These are phyloP conservation scores for Xylaria sp. DNA, from an alignment of 2,329 filamentous ascomycete species.

Conservation along the genomic window DNA sequence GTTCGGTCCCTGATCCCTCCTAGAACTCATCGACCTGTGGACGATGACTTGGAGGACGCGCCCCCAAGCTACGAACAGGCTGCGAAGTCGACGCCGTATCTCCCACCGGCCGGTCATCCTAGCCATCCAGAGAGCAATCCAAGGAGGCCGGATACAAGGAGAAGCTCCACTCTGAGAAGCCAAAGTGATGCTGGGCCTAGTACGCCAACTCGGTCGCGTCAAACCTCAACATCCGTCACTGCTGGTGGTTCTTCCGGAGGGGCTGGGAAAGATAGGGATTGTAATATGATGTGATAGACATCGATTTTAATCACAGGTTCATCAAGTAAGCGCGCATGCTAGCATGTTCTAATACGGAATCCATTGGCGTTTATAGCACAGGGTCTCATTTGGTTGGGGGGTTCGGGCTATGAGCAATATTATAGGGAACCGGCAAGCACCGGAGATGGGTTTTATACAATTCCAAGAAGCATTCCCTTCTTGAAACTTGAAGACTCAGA, in stretches of 20 bases:
- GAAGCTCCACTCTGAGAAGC: slow-evolving; percentile 32
- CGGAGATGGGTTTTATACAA: slow-evolving; percentile 7
- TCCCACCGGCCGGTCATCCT: slow-evolving; percentile 63
- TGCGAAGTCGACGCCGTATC: slow-evolving; percentile 61
- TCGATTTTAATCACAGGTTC: not conserved
- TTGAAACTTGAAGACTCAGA: not conserved
- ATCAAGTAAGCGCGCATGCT: slow-evolving; percentile 21
- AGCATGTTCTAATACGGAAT: slow-evolving; percentile 14
- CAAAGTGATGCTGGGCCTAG: slow-evolving; percentile 40
- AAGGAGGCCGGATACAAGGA: slow-evolving; percentile 37
- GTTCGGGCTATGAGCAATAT: slow-evolving; percentile 1
- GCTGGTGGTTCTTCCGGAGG: slow-evolving; percentile 30
- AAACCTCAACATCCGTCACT: slow-evolving; percentile 33
- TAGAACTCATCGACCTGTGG: slow-evolving; percentile 52
- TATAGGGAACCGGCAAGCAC: not conserved
- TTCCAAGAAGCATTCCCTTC: slow-evolving; percentile 10
- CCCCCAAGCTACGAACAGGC: slow-evolving; percentile 69
- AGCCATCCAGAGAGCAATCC: slow-evolving; percentile 58
- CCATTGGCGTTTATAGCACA: slow-evolving; percentile 23
- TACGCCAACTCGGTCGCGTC: slow-evolving; percentile 53
- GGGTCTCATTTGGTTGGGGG: not conserved
- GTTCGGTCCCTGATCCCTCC: slow-evolving; percentile 61
- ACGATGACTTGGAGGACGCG: slow-evolving; percentile 59
- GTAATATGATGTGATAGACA: slow-evolving; percentile 45
- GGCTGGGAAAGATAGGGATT: slow-evolving; percentile 45